phyloP scores from a whole-genome alignment of 2,329 filamentous ascomycete species.

The Eutypa lata region DNA sequence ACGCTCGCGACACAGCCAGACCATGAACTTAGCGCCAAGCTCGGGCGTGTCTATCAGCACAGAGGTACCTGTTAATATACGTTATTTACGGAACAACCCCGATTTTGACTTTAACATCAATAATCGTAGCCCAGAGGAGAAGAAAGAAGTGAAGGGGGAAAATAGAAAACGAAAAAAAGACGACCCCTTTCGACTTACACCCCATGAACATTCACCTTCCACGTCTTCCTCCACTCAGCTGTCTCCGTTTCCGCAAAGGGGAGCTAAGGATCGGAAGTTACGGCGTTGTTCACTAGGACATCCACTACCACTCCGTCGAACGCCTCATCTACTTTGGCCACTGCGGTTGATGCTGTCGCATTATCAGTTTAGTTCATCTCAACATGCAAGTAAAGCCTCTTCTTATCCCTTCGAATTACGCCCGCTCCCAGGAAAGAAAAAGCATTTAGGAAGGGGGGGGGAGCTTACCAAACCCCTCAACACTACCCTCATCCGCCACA shows the following conservation, averaged over 20 bases:
- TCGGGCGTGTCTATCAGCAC: conserved; percentile 16
- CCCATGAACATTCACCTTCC: neutral
- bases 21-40: conserved; percentile 18
- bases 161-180: neutral
- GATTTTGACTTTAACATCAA: no score
- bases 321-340: neutral
- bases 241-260: neutral
- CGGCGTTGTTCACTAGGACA: neutral
- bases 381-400: no score
- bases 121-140: no score
- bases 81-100: no score
- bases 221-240: neutral
- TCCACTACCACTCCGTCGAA: neutral
- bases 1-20: conserved; percentile 17
- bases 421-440: neutral
- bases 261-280: neutral
- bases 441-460: neutral
- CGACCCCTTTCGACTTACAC: neutral
- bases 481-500: neutral
- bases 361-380: neutral
- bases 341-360: neutral
- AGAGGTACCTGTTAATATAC: neutral
- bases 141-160: no score
- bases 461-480: neutral
- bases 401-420: no score